phyloP scores from a whole-genome alignment of 805 yeast genomes.

The Kodamaea neixiangensis region DNA sequence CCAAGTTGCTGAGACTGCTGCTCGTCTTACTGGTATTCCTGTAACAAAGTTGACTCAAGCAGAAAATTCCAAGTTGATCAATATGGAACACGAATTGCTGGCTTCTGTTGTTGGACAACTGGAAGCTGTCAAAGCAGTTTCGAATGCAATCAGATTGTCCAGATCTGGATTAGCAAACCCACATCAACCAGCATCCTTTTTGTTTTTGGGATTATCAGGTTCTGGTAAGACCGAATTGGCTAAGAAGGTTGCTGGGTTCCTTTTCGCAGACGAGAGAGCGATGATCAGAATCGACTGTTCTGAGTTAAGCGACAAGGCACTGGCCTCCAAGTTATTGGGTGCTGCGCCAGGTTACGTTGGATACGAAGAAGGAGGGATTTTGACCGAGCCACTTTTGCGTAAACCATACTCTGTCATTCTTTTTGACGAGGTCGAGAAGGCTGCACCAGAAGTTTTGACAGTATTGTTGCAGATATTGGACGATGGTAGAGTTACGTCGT shows the following conservation, averaged over 20 bases:
- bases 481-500: slow-evolving; percentile 94
- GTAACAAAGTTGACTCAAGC: slow-evolving; percentile 93
- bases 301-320: slow-evolving; percentile 92
- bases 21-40: slow-evolving; percentile 95
- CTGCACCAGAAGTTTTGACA: slow-evolving; percentile 96
- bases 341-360: slow-evolving; percentile 97
- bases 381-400: slow-evolving; percentile 88
- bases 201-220: slow-evolving; percentile 94
- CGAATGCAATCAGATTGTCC: slow-evolving; percentile 89
- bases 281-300: slow-evolving; percentile 98
- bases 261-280: slow-evolving; percentile 94
- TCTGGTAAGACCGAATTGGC: slow-evolving; percentile 99
- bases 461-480: slow-evolving; percentile 89
- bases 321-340: slow-evolving; percentile 92
- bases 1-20: slow-evolving; percentile 95
- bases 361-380: slow-evolving; percentile 95
- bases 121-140: slow-evolving; percentile 94
- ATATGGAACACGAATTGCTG: slow-evolving; percentile 87
- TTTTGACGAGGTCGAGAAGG: slow-evolving; percentile 97
- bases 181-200: slow-evolving; percentile 91
- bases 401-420: slow-evolving; percentile 95
- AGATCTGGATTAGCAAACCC: slow-evolving; percentile 97
- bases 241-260: slow-evolving; percentile 92
- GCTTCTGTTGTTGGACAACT: slow-evolving; percentile 90
- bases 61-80: slow-evolving; percentile 89